These are phyloP conservation scores for Piper longum DNA, from an alignment of 164 flowering plant genomes.

Conservation along the genomic window DNA sequence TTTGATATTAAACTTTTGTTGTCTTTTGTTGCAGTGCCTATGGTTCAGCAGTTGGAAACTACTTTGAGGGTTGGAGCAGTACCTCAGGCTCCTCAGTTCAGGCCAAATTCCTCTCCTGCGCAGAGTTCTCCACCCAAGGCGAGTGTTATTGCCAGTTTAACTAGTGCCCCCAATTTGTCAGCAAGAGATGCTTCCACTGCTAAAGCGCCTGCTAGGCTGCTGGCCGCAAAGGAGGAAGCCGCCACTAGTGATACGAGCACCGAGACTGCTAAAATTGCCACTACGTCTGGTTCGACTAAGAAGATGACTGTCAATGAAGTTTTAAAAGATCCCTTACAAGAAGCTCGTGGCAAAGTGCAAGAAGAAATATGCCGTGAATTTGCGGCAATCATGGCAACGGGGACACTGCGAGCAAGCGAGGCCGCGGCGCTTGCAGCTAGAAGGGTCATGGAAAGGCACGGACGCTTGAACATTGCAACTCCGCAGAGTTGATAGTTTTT, in stretches of 20 bases:
- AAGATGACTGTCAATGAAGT: conserved; percentile 12
- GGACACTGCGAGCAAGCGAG: conserved; percentile 82
- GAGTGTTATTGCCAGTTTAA: neutral
- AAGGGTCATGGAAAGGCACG: conserved; percentile 81
- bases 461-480: conserved; percentile 25
- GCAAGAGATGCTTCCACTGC: neutral
- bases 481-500: conserved; percentile 17
- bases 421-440: conserved; percentile 90
- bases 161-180: neutral
- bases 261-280: neutral
- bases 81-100: conserved; percentile 83
- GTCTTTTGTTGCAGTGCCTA: conserved; percentile 61
- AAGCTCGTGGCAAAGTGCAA: conserved; percentile 67
- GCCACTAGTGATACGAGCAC: neutral
- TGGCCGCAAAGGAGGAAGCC: neutral
- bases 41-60: conserved; percentile 79
- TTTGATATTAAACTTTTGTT: neutral
- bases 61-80: conserved; percentile 68
- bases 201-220: no score
- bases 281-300: conserved; percentile 16
- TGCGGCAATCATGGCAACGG: conserved; percentile 78
- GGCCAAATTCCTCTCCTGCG: conserved; percentile 23
- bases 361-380: conserved; percentile 75
- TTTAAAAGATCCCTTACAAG: conserved; percentile 55
- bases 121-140: conserved; percentile 8